Evolutionary conservation across 306 rosid species (phyloP).

Genomic region (Glycine soja): DNA sequence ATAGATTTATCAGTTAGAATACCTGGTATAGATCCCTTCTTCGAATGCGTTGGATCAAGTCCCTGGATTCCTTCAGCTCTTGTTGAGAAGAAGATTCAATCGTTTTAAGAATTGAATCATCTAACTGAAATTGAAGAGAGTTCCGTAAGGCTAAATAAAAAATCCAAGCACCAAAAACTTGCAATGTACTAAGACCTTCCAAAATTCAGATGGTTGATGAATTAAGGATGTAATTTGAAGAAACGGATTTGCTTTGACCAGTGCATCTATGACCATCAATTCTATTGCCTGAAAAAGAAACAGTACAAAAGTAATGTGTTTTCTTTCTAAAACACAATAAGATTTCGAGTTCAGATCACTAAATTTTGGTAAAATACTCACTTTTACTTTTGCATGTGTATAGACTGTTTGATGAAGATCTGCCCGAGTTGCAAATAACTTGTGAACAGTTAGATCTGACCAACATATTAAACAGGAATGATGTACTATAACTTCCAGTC

Average conservation of each 20-base stretch:
- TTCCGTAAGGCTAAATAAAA: conserved; percentile 32
- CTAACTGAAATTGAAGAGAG: conserved; percentile 65
- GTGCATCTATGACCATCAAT: conserved; percentile 81
- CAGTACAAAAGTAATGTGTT: background rate
- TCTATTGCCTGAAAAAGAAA: conserved; percentile 75
- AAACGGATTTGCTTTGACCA: conserved; percentile 69
- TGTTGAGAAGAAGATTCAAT: conserved; percentile 63
- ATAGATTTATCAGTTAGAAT: conserved; percentile 15
- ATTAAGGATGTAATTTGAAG: conserved; percentile 67
- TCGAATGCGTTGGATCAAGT: conserved; percentile 73
- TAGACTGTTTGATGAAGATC: conserved; percentile 91
- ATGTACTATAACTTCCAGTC: conserved; percentile 41
- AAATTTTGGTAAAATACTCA: conserved; percentile 43
- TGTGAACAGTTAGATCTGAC: conserved; percentile 82
- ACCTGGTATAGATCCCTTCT: conserved; percentile 92
- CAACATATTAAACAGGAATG: conserved; percentile 49
- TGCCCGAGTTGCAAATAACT: conserved; percentile 85
- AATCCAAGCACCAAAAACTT: conserved; percentile 34
- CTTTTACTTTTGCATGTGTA: conserved; percentile 92
- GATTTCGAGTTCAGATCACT: background rate
- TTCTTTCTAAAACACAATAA: conserved; percentile 14
- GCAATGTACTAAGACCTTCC: conserved; percentile 72
- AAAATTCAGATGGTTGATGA: conserved; percentile 73
- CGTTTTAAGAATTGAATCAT: conserved; percentile 71
- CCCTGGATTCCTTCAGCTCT: conserved; percentile 80